Percentiles rank a stretch among this genome's conserved stretches.
Evolutionary conservation across 2,329 filamentous ascomycete genomes (phyloP).

Genomic region (Fusarium albosuccineum): DNA sequence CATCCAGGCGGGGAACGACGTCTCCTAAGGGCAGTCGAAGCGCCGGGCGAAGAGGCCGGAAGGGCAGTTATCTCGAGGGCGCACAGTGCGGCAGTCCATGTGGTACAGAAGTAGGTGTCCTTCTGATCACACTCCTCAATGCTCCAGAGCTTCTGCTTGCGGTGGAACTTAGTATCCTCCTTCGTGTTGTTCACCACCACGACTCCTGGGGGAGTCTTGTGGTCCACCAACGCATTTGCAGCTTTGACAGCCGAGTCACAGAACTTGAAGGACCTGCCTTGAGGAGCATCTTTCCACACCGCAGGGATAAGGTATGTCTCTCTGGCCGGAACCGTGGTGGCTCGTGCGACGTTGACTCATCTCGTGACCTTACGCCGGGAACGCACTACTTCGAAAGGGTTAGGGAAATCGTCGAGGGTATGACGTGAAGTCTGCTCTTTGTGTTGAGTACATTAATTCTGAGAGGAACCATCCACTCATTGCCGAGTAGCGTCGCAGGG

Average conservation of each 20-base stretch:
- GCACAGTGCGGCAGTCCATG: not conserved
- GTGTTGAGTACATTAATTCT: not conserved
- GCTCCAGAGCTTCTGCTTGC: not conserved
- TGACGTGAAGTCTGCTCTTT: not conserved
- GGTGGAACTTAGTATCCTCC: not conserved
- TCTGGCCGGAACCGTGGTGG: not conserved
- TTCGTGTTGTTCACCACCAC: slow-evolving; percentile 2
- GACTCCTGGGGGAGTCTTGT: not conserved
- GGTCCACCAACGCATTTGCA: not conserved
- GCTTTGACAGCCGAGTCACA: not conserved
- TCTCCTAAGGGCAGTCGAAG: too few species aligned
- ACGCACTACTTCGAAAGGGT: not conserved
- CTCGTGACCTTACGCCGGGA: not conserved
- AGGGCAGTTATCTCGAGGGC: not conserved
- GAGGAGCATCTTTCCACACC: not conserved
- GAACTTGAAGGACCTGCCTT: not conserved
- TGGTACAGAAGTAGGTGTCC: not conserved
- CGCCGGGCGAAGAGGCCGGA: too few species aligned
- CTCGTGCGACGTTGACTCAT: not conserved
- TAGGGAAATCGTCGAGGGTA: not conserved
- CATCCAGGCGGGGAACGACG: too few species aligned
- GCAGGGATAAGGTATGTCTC: not conserved
- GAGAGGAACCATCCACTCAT: not conserved
- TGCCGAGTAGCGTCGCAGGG: not conserved
- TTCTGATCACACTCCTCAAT: not conserved